These are phyloP conservation scores for Helminthosporium solani DNA, from an alignment of 2,329 filamentous ascomycete species.

Conservation along the genomic window DNA sequence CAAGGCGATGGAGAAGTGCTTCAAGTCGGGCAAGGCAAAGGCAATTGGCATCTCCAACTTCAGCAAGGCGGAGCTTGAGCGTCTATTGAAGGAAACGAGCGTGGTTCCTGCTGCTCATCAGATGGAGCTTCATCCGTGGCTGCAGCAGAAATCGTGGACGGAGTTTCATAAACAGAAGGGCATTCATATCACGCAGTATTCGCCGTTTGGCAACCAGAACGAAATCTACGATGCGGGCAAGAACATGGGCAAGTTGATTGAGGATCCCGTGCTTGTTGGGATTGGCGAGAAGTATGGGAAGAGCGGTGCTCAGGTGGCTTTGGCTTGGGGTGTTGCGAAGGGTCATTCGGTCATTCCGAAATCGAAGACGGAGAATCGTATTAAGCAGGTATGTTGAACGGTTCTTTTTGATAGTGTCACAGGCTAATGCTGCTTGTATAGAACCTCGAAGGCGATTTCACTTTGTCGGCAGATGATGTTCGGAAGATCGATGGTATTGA, in stretches of 20 bases:
- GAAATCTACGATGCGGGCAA: constrained; percentile 34
- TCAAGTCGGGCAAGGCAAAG: constrained; percentile 36
- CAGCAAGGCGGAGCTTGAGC: constrained; percentile 47
- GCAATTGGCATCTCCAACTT: constrained; percentile 41
- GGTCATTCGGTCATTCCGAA: constrained; percentile 39
- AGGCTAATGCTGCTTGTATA: constrained; percentile 1
- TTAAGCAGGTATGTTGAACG: constrained; percentile 12
- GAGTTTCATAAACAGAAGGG: constrained; percentile 29
- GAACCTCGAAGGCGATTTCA: constrained; percentile 62
- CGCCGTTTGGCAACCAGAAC: constrained; percentile 38
- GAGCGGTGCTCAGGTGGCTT: constrained; percentile 77
- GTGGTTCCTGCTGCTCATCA: constrained; percentile 35
- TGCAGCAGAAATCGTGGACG: constrained; percentile 29
- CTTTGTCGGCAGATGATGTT: constrained; percentile 69
- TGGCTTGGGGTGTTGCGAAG: constrained; percentile 81
- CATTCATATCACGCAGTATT: constrained; percentile 39
- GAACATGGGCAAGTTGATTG: constrained; percentile 42
- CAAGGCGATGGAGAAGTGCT: constrained; percentile 43
- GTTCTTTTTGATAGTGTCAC: not conserved
- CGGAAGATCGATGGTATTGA: constrained; percentile 60
- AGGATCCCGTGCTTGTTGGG: constrained; percentile 64
- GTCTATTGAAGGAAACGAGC: constrained; percentile 50
- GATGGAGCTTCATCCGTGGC: constrained; percentile 34
- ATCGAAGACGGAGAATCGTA: constrained; percentile 33
- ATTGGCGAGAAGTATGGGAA: constrained; percentile 65